Base-by-base conservation (phyloP, 176 grass and related monocot genomes). In the Canna indica region DNA sequence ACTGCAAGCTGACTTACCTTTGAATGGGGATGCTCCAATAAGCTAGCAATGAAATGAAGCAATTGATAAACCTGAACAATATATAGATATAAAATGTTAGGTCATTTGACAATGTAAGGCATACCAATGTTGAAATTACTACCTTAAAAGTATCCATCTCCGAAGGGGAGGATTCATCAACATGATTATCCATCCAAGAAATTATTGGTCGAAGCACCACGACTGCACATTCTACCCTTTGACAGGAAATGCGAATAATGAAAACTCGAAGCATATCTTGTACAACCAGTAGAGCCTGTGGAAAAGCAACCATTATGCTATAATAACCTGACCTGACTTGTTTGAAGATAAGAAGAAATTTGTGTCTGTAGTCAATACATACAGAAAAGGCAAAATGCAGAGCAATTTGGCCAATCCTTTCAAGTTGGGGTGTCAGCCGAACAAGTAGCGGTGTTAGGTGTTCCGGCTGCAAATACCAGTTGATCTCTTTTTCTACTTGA, bases 241-340 rank as follows among this genome's bases (percentile, higher is more conserved):
- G 79, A 60, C 79, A 87, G 48, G 93, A 84, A 77, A 97, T 70
- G 42, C 88, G 88, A 67, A 85, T 77, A 79, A 97, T 83, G 59
- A 97, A 84, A 81, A 97, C 81, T 25, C 88, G 81, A 79, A 97
- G 93, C 93, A 97, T 92, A 64, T 97, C 88, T 87, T 92, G 93
- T 76, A 97, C 83, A 68, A 90, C 93, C 81, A 85, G 77, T 78
- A 97, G 84, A 34, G 68, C 79, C 93, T 97, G 67, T 45, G 29
- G 5, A 71, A 4, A 59, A 59, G 6, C 50, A 59, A 34, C 22
- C 4, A 18, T 60, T 54, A 33, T 20, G 28, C 30, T 52, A 11
- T 22, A 52, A 36, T 20, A 11, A 47, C 1, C 11, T 17, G 3
- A 26, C 1, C 11, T 17, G 3, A 26, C 47, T 31, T 33, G 32